Percentiles rank a stretch among this genome's conserved stretches.
Evolutionary conservation across 2,329 filamentous ascomycete species (phyloP).

Genomic region (Talaromyces sp.): DNA sequence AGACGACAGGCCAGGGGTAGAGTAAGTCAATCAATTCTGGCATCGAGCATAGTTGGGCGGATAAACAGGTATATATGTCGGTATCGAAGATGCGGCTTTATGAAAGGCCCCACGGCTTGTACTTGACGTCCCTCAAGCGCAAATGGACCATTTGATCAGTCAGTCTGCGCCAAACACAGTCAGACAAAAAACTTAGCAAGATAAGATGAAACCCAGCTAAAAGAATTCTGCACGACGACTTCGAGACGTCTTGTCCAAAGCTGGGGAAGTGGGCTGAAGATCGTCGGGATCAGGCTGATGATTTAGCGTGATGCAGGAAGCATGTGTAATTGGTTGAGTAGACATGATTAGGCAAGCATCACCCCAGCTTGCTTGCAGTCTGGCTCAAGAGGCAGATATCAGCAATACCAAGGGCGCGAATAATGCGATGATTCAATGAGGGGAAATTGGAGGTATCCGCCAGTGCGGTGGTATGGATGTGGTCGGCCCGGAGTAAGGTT

Average conservation of each 20-base stretch:
- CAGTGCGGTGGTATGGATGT: background rate
- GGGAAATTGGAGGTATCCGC: too few relatives aligned
- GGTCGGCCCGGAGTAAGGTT: background rate
- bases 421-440: background rate
- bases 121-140: background rate
- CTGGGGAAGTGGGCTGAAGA: background rate
- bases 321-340: background rate
- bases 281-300: background rate
- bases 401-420: background rate
- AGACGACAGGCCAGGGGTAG: conserved; percentile 25
- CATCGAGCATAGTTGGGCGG: conserved; percentile 10
- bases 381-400: background rate
- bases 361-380: background rate
- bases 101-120: background rate
- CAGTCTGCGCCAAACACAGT: background rate
- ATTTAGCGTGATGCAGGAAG: background rate
- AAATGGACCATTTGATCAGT: background rate
- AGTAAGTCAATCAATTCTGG: conserved; percentile 21
- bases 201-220: background rate
- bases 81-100: background rate
- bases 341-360: background rate
- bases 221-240: background rate
- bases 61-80: background rate
- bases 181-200: background rate
- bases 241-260: background rate